Base-by-base conservation (phyloP, 1,284 basidiomycete species). In the Sanghuangporus baumii region DNA sequence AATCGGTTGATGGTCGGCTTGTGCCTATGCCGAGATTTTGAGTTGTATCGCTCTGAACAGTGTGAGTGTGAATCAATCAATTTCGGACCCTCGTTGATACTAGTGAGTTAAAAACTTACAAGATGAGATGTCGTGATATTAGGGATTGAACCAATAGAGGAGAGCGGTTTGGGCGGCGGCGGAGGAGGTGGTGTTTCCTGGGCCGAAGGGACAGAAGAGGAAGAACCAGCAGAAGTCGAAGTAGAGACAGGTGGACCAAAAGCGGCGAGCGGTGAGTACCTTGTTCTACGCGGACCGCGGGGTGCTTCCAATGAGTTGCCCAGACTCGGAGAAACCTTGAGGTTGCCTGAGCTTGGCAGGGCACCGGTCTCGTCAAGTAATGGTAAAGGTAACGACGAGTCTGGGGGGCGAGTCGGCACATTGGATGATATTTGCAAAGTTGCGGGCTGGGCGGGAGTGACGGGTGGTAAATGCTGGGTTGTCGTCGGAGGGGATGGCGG, bases 241-340 rank as follows among this genome's bases (percentile, higher is more conserved):
- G 55, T 38, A 31, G 43, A 40, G 14, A 20, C 18, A 14, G 36
- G 26, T 12, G 55, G 59, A 3, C 64, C 61, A 20, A 65, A 65
- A 31, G 64, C 64, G 6, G 64, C 64, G 41, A 65, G 59, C 8
- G 64, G 64, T 16, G 64, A 65, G 40, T 65, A 65, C 57, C 62
- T 65, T 36, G 41, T 36, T 26, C 56, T 55, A 11, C 48, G 55
- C n/a, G 54, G 59, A 16, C 26, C 51, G 4, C 38, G 54, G 11
- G 59, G 59, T 11, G 55, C 20, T 38, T 59, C 60, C 14, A 65
- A 48, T 16, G 63, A 65, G 47, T 60, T 64, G 40, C 62, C 62
- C 23, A 64, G 37, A 18, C 46, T 55, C 1, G 63, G 60, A 3
- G 41, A 59, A 12, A n/a, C 43, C 16, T 23, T 41, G n/a, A 20